Conservation (phyloP, 108 stramenopile species). For the Pseudonitzschia pungens region DNA sequence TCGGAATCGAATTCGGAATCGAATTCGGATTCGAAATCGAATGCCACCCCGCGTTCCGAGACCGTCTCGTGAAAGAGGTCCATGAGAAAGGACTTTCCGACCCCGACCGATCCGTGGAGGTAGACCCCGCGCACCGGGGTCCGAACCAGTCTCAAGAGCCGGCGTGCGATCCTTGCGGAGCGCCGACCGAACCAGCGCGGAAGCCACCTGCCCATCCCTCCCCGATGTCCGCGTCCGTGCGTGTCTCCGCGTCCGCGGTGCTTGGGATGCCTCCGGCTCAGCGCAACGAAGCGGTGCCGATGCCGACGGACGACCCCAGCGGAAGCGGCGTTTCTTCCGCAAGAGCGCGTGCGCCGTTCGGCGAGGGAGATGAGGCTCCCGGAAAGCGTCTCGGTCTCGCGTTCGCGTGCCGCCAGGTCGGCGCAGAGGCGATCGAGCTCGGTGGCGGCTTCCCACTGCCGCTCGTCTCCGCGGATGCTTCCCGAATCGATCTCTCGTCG, state of each 20-base stretch:
- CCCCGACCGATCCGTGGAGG: constrained; percentile 2
- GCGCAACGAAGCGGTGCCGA: background rate
- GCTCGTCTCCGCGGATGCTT: background rate
- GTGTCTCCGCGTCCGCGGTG: background rate
- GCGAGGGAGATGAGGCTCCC: too few relatives aligned
- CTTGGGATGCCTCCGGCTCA: background rate
- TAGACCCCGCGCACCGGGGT: background rate
- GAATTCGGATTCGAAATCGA: too few relatives aligned
- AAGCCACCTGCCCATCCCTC: background rate
- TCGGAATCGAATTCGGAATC: too few relatives aligned
- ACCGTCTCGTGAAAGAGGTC: constrained; percentile 5
- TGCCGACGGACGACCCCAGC: background rate
- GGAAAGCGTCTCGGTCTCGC: too few relatives aligned
- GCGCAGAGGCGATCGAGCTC: background rate
- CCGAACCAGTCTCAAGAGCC: background rate
- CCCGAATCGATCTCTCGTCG: background rate
- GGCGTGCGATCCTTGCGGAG: background rate
- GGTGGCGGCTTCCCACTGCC: background rate
- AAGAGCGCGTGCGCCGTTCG: too few relatives aligned
- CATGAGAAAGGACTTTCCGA: constrained; percentile 10
- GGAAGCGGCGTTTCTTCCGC: background rate
- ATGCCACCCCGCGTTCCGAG: background rate
- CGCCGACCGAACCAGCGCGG: background rate
- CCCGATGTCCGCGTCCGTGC: background rate
- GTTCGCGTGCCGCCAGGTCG: too few relatives aligned